A percentile compares a stretch with the other conserved stretches of the same genome.
Conservation (phyloP, 2,329 filamentous ascomycete genomes). For the Colletotrichum tabaci region DNA sequence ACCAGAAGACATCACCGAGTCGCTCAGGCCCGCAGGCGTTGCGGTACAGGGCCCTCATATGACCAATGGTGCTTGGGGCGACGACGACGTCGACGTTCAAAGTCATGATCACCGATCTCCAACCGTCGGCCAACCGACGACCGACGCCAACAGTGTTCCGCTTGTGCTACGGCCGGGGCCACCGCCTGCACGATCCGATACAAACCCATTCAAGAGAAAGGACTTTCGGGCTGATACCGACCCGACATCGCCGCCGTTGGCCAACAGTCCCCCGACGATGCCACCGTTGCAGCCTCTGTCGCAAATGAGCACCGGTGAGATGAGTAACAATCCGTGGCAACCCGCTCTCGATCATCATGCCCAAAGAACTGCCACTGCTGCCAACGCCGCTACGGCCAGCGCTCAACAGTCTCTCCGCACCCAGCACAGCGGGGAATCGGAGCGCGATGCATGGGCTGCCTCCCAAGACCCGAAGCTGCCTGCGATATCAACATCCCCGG, state of each 20-base stretch:
- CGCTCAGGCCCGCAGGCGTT: slow-evolving; percentile 51
- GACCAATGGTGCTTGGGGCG: slow-evolving; percentile 53
- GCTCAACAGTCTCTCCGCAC: slow-evolving; percentile 26
- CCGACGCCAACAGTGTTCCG: slow-evolving; percentile 47
- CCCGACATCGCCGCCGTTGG: slow-evolving; percentile 42
- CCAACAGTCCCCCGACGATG: slow-evolving; percentile 36
- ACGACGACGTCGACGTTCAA: slow-evolving; percentile 32
- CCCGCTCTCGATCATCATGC: slow-evolving; percentile 49
- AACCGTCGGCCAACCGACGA: slow-evolving; percentile 14
- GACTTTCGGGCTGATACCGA: slow-evolving; percentile 51
- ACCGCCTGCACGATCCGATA: slow-evolving; percentile 52
- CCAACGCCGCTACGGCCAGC: not conserved
- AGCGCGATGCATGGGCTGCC: slow-evolving; percentile 53
- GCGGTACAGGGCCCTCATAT: slow-evolving; percentile 44
- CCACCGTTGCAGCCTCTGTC: slow-evolving; percentile 56
- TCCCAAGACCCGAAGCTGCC: slow-evolving; percentile 36
- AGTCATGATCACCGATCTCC: slow-evolving; percentile 39
- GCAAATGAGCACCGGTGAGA: slow-evolving; percentile 59
- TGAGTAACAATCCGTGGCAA: slow-evolving; percentile 63
- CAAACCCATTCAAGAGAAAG: slow-evolving; percentile 69
- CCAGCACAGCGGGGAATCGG: slow-evolving; percentile 26
- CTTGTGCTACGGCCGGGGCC: slow-evolving; percentile 50
- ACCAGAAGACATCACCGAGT: slow-evolving; percentile 48
- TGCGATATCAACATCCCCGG: slow-evolving; percentile 42
- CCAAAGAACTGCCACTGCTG: not conserved